A percentile compares a stretch with the other conserved stretches of the same genome.
Evolutionary conservation across 129 eudicot genomes (phyloP).

Genomic region (Centella asiatica): DNA sequence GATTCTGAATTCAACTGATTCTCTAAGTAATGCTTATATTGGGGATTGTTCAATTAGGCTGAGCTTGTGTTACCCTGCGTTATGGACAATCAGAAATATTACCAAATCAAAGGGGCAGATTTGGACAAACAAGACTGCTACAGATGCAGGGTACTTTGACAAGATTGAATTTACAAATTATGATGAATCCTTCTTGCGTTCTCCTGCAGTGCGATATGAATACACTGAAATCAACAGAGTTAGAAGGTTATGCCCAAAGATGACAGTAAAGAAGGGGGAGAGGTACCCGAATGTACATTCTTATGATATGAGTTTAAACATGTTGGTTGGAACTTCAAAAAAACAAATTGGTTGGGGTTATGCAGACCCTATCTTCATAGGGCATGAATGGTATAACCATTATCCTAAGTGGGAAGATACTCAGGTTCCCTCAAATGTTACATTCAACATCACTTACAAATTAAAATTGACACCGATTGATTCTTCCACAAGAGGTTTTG

Average conservation of each 20-base stretch:
- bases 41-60: conserved; percentile 62
- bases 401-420: background rate
- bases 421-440: conserved; percentile 5
- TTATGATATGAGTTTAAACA: conserved; percentile 45
- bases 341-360: conserved; percentile 34
- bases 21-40: conserved; percentile 24
- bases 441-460: conserved; percentile 41
- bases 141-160: conserved; percentile 35
- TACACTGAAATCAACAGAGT: conserved; percentile 48
- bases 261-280: conserved; percentile 14
- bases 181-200: conserved; percentile 10
- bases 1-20: conserved; percentile 27
- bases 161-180: conserved; percentile 28
- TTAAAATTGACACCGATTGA: conserved; percentile 7
- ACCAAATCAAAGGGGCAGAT: conserved; percentile 40
- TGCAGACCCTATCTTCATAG: conserved; percentile 41
- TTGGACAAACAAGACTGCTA: conserved; percentile 43
- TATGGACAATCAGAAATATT: conserved; percentile 37
- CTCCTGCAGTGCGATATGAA: conserved; percentile 40
- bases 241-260: conserved; percentile 31
- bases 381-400: conserved; percentile 18
- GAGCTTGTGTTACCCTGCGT: conserved; percentile 35
- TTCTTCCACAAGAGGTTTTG: conserved; percentile 1
- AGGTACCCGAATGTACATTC: conserved; percentile 37
- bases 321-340: conserved; percentile 29